Base-by-base conservation (phyloP, 495 filamentous ascomycete genomes). In the Aspergillus ostianus region DNA sequence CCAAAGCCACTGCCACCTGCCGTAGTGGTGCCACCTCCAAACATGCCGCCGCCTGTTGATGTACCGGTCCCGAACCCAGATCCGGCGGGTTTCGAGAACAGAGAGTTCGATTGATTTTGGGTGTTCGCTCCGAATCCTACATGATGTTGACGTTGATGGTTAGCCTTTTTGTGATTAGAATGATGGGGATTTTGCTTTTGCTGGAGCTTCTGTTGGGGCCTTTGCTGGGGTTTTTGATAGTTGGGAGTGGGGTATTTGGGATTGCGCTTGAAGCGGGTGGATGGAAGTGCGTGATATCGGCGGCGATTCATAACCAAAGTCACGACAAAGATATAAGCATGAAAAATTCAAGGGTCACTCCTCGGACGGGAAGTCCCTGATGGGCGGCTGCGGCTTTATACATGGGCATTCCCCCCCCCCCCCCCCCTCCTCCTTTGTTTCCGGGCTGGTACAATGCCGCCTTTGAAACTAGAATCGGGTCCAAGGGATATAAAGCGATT, bases 21-120 rank as follows among this genome's bases (percentile, higher is more conserved):
- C 47, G 72, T 61, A 55, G 64, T 52, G 54, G 66, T 66, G 52
- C 62, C 65, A 41, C 68, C 67, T 36, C 84, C 85, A 63, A 86
- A 84, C 6, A 82, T 63, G 57, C 73, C 72, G 57, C 77, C 77
- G 56, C 80, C 80, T 51, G 73, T 62, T 55, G 72, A 67, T 19
- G 66, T 64, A 36, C 56, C 52, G 18, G 70, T 74, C 53, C 73
- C 75, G 57, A 78, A 69, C 29, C 84, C 84, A 64, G 79, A 82
- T 51, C 63, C 56, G 18, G 69, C 51, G 54, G 73, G 53, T 70
- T 74, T 66, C 74, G 70, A 19, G 57, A 80, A 78, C n/a, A 77
- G 51, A 6, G 75, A 70, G 57, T 66, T 70, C 36, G 66, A 58
- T 57, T 76, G 72, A 27, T 64, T 70, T 52, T 72, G 64, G 10